Conservation (phyloP, 306 rosid genomes). For the Castanea crenata region DNA sequence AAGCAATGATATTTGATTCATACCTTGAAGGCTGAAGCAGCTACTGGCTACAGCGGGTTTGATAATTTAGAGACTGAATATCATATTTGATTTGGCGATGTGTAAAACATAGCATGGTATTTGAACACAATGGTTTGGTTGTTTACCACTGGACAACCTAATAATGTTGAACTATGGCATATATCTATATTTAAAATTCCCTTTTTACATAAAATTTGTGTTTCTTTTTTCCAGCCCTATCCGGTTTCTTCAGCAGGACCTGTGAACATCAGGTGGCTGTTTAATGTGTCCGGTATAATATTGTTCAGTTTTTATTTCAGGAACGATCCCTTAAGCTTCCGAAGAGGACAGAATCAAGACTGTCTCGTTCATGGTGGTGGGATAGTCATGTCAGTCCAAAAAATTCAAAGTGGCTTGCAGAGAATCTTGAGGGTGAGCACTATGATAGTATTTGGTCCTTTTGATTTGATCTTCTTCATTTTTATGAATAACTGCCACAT, state of each 20-base stretch:
- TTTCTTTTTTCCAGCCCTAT: neutral
- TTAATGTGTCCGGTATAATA: neutral
- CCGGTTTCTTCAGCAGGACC: neutral
- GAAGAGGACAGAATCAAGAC: conserved; percentile 64
- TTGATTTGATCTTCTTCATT: neutral
- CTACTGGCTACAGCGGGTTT: too few relatives aligned
- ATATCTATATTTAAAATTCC: neutral
- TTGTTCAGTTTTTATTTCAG: conserved; percentile 34
- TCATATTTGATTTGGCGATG: neutral
- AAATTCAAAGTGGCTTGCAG: conserved; percentile 87
- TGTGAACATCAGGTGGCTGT: neutral
- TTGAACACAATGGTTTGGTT: too few relatives aligned
- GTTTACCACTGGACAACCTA: too few relatives aligned
- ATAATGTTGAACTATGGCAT: neutral
- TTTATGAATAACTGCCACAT: conserved; percentile 3
- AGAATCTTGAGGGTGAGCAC: conserved; percentile 76
- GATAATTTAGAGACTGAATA: neutral
- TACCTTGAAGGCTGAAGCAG: too few relatives aligned
- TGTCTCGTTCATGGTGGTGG: conserved; percentile 97
- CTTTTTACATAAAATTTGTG: neutral
- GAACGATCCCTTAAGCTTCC: conserved; percentile 38
- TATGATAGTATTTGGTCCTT: conserved; percentile 4
- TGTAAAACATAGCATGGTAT: too few relatives aligned
- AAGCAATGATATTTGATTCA: too few relatives aligned
- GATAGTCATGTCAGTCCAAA: conserved; percentile 77